A percentile compares a stretch with the other conserved stretches of the same genome.
Evolutionary conservation across 2,329 filamentous ascomycete species (phyloP).

Genomic region (Shiraia bambusicola): DNA sequence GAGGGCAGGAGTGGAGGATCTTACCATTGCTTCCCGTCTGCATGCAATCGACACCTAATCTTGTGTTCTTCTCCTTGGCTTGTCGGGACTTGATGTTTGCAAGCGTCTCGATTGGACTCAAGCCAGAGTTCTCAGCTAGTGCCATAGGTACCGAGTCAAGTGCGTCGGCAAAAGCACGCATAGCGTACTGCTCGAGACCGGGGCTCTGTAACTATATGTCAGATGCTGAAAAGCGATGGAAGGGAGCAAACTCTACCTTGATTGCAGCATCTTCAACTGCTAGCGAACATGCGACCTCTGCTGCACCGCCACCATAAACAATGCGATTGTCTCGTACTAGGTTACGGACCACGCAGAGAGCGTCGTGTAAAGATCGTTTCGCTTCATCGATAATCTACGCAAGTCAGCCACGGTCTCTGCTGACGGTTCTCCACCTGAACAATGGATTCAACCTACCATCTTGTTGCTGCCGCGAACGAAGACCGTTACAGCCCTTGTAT

Average conservation of each 20-base stretch:
- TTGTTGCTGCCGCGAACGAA: constrained; percentile 99
- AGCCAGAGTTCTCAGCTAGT: constrained; percentile 92
- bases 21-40: constrained; percentile 81
- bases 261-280: constrained; percentile 94
- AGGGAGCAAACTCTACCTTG: constrained; percentile 54
- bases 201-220: constrained; percentile 61
- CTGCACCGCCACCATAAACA: constrained; percentile 94
- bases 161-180: constrained; percentile 96
- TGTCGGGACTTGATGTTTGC: constrained; percentile 96
- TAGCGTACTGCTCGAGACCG: constrained; percentile 97
- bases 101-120: constrained; percentile 93
- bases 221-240: constrained; percentile 2
- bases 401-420: constrained; percentile 6
- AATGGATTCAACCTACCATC: constrained; percentile 65
- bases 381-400: constrained; percentile 94
- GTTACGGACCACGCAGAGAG: constrained; percentile 95
- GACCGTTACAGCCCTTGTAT: constrained; percentile 91
- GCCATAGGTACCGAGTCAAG: constrained; percentile 94
- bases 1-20: constrained; percentile 26
- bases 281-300: constrained; percentile 94
- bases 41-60: constrained; percentile 97
- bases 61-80: constrained; percentile 78
- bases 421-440: background rate
- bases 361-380: constrained; percentile 95
- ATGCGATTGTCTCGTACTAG: constrained; percentile 94